These are phyloP conservation scores for Centrapalus pauciflorus DNA, from an alignment of 129 eudicot species.

Conservation along the genomic window DNA sequence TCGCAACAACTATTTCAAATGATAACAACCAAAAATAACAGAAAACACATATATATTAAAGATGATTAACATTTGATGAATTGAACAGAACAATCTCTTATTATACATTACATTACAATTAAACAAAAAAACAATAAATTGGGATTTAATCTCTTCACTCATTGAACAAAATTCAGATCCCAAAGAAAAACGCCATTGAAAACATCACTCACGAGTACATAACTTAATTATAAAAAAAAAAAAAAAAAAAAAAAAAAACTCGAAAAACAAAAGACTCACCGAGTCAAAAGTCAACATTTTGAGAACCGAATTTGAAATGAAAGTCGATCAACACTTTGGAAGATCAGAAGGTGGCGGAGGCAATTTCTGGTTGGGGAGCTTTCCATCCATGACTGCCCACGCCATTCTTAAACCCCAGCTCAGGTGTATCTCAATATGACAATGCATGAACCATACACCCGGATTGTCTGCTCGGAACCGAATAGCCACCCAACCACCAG, in stretches of 20 bases:
- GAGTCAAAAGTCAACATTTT: conserved; percentile 16
- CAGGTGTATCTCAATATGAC: conserved; percentile 54
- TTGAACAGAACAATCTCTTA: conserved; percentile 3
- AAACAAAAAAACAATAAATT: background rate
- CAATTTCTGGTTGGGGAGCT: conserved; percentile 47
- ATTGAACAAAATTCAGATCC: background rate
- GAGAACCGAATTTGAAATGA: background rate
- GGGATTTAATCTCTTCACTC: background rate
- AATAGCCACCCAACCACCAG: conserved; percentile 63
- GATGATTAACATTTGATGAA: too few relatives aligned
- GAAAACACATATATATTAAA: too few relatives aligned
- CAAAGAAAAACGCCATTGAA: background rate
- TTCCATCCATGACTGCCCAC: conserved; percentile 62
- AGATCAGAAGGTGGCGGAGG: conserved; percentile 73
- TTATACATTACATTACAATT: background rate
- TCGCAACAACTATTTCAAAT: too few relatives aligned
- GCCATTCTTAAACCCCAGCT: conserved; percentile 69
- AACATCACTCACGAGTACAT: background rate
- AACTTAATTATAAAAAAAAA: too few relatives aligned
- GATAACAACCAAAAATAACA: too few relatives aligned
- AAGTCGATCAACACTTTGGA: conserved; percentile 44
- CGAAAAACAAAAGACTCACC: conserved; percentile 18
- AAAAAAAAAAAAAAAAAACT: too few relatives aligned
- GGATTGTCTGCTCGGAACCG: conserved; percentile 59
- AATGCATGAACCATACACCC: conserved; percentile 74